These are phyloP conservation scores for Irpex lacteus DNA, from an alignment of 1,284 basidiomycete genomes.

Conservation along the genomic window DNA sequence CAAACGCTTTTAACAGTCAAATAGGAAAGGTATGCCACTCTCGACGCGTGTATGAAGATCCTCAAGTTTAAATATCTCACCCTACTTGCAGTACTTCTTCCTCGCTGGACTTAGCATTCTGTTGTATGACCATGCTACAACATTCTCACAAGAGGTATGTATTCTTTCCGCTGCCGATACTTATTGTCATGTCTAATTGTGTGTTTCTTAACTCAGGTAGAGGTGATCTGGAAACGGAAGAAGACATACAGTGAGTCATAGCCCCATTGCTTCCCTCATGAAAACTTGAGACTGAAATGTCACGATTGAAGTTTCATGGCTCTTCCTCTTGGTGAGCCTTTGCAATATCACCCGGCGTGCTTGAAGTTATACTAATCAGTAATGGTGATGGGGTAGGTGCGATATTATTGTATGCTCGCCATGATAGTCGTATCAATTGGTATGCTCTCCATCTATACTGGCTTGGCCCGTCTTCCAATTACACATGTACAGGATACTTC, in stretches of 20 bases:
- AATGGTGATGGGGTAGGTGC: background rate
- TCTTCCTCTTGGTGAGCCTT: constrained; percentile 3
- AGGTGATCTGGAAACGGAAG: constrained; percentile 1
- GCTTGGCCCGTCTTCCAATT: background rate
- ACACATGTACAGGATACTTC: background rate
- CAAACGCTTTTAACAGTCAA: background rate
- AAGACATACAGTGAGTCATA: background rate
- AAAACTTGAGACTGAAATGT: background rate
- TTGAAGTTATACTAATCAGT: background rate
- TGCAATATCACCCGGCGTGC: background rate
- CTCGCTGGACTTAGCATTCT: background rate
- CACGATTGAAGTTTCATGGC: background rate
- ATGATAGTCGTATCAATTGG: background rate
- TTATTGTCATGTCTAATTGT: background rate
- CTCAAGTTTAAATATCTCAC: background rate
- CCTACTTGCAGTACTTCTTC: background rate
- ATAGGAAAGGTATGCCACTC: background rate
- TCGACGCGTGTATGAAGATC: background rate
- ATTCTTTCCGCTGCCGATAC: background rate
- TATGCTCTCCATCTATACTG: background rate
- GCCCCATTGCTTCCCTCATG: background rate
- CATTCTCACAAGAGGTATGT: background rate
- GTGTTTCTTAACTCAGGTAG: background rate
- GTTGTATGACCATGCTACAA: background rate
- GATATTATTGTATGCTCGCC: constrained; percentile 1